Evolutionary conservation across 495 filamentous ascomycete species (phyloP).

Genomic region (Thermochaetoides thermophila): DNA sequence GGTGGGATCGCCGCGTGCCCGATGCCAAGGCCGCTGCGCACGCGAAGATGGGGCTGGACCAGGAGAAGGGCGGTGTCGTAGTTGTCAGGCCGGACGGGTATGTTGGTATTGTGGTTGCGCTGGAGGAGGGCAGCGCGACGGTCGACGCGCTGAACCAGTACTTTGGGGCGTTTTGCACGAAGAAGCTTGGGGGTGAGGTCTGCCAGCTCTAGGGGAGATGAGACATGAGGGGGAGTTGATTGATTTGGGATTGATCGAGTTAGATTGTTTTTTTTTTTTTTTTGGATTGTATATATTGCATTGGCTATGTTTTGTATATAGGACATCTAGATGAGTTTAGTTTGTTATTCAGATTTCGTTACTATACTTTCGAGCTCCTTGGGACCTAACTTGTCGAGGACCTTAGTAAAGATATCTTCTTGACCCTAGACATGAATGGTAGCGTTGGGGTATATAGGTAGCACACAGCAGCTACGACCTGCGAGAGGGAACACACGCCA

Average conservation of each 20-base stretch:
- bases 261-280: not conserved
- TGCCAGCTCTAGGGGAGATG: conserved; percentile 8
- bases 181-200: conserved; percentile 18
- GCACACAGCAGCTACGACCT: too few relatives aligned
- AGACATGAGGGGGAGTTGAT: not conserved
- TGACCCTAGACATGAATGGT: too few relatives aligned
- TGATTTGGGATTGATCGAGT: not conserved
- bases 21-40: conserved; percentile 60
- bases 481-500: too few relatives aligned
- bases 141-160: conserved; percentile 73
- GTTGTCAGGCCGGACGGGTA: conserved; percentile 80
- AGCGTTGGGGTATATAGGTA: too few relatives aligned
- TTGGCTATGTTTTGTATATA: not conserved
- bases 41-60: conserved; percentile 69
- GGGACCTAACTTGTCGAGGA: too few relatives aligned
- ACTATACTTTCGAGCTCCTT: too few relatives aligned
- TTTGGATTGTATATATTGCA: not conserved
- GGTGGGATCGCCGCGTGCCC: conserved; percentile 56
- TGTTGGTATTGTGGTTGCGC: conserved; percentile 55
- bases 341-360: not conserved
- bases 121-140: conserved; percentile 62
- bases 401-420: too few relatives aligned
- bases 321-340: not conserved
- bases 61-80: conserved; percentile 59
- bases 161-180: conserved; percentile 51